phyloP scores from a whole-genome alignment of 2,329 filamentous ascomycete species.

The Phialophora verrucosa region DNA sequence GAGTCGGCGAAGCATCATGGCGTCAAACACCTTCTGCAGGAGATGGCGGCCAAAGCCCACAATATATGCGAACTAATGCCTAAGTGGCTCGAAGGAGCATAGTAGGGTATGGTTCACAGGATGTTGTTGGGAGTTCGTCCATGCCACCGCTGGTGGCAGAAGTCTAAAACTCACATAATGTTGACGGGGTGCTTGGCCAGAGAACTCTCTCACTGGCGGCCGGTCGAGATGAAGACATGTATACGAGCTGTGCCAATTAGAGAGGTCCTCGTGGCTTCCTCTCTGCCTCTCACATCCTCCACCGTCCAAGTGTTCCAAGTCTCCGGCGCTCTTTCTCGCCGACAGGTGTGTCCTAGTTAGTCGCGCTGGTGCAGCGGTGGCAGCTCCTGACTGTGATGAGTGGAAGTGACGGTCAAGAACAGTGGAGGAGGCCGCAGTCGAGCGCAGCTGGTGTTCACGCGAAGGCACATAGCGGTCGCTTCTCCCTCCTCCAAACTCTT shows the following conservation, averaged over 20 bases:
- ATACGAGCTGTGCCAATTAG: not conserved
- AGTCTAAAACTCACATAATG: conserved; percentile 8
- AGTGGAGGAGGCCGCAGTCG: not conserved
- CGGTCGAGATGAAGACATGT: not conserved
- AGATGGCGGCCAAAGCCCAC: conserved; percentile 1
- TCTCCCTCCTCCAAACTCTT: not conserved
- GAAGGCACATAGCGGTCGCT: not conserved
- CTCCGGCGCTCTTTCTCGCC: not conserved
- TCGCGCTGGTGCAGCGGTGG: not conserved
- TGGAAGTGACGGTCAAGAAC: not conserved
- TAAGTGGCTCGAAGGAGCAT: conserved; percentile 12
- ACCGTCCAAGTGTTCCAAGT: not conserved
- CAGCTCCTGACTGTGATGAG: conserved; percentile 5
- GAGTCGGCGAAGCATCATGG: conserved; percentile 24
- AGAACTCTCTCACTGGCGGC: not conserved
- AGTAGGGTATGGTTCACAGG: conserved; percentile 28
- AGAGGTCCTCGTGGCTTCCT: not conserved
- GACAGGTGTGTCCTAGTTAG: conserved; percentile 12
- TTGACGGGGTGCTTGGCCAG: not conserved
- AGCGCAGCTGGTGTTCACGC: not conserved
- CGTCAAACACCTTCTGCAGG: conserved; percentile 24
- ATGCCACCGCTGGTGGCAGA: conserved; percentile 16
- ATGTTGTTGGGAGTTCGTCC: conserved; percentile 29
- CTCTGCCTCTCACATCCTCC: not conserved
- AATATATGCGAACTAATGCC: conserved; percentile 15